Conservation (phyloP, 139 green algal species). For the Dunaliella primolecta region DNA sequence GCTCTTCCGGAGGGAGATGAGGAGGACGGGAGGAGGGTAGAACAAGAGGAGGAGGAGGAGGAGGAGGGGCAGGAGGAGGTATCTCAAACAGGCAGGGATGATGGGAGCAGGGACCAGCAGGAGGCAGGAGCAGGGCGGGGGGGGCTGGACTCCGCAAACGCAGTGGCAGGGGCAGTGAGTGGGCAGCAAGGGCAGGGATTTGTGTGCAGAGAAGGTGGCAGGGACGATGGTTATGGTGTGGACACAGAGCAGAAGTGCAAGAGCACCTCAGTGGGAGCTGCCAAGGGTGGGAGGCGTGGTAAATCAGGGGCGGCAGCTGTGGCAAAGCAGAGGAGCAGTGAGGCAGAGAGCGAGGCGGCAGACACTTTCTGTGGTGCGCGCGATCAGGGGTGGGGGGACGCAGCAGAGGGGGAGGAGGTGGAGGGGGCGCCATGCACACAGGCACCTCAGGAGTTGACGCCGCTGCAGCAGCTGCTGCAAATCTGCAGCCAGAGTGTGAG, state of each 20-base stretch:
- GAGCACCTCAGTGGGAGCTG: too few relatives aligned
- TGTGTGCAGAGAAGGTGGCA: not conserved
- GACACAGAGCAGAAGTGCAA: not conserved
- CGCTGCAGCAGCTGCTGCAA: slow-evolving; percentile 65
- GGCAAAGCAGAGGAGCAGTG: not conserved
- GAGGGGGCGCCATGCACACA: not conserved
- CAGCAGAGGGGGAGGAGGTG: not conserved
- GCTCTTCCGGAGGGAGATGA: not conserved
- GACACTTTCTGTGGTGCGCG: not conserved
- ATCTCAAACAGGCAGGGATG: not conserved
- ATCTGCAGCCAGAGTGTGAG: slow-evolving; percentile 65
- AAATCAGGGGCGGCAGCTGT: not conserved
- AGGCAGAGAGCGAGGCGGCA: not conserved
- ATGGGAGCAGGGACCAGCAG: not conserved
- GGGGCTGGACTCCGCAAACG: not conserved
- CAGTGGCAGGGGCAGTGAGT: too few relatives aligned
- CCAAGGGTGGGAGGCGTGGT: not conserved
- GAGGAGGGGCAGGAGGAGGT: too few relatives aligned
- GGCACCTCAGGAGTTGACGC: slow-evolving; percentile 25
- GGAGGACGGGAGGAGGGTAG: not conserved
- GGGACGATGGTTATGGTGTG: not conserved
- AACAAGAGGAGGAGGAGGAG: not conserved
- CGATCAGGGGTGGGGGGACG: not conserved
- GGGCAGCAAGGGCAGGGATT: too few relatives aligned
- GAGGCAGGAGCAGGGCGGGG: not conserved